Evolutionary conservation across 1,284 basidiomycete species (phyloP), one percentile per base, ranked within the genome.

Genomic region (Mycosarcoma maydis): DNA sequence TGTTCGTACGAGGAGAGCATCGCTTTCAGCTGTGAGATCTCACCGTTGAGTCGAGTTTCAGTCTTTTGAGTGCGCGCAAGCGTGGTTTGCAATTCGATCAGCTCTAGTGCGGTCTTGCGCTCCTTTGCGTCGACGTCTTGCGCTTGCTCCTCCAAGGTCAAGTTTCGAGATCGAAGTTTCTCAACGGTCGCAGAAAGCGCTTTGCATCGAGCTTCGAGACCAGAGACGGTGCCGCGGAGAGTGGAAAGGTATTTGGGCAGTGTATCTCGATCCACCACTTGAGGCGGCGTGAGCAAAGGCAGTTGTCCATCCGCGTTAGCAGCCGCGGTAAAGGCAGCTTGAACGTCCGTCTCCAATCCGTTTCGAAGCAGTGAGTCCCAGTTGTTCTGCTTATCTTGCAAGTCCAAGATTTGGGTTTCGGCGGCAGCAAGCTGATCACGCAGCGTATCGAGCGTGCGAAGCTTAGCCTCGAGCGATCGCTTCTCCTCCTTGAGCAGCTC

Each of bases 401-500:
- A 47, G 20, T 77, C 68, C 2, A 51, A 48, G 6, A 82, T 62
- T 14, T 68, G 47, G 13, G 69, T 55, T 29, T 82, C 82, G 3
- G 60, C 47, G 8, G 48, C 39, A 9, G 68, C 54, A 6, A 75
- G 52, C 20, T 64, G 38, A 11, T 61, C 52, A 13, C 73, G 59
- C 23, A 77, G 26, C 29, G 60, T 29, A 7, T 77, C 69, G 32
- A 76, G 54, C 0, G 56, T 59, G 17, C 71, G 49, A 3, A 75
- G 16, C 37, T 73, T 73, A 39, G 54, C 50, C 42, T 80, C 77
- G 3, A 80, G 62, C 22, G 59, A 48, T 4, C 69, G 55, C 51
- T 80, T 80, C 41, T 77, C 66, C 43, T 80, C 78, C 44, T 72
- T 75, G 23, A 80, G 48, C n/a, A 76, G 53, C 47, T 77, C 72